phyloP scores from a whole-genome alignment of 306 rosid species.

The Cicer chorassanicum region DNA sequence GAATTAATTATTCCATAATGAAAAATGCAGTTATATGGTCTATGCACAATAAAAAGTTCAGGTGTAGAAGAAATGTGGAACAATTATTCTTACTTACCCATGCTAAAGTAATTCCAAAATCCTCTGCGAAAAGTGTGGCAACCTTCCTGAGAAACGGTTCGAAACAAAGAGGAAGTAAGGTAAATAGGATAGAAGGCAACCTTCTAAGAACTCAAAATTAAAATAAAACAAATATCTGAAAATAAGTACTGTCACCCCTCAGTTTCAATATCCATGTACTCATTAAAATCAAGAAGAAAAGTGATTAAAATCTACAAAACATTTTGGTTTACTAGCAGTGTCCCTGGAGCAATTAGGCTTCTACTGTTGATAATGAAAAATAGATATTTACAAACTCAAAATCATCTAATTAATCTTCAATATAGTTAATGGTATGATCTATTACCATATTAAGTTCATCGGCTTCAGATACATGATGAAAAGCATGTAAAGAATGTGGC shows the following conservation, averaged over 20 bases:
- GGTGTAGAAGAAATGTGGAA: conserved; percentile 29
- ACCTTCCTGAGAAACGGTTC: conserved; percentile 71
- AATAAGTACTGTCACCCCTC: conserved; percentile 2
- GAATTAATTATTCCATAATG: conserved; percentile 2
- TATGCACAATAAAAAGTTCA: conserved; percentile 40
- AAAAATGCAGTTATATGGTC: conserved; percentile 28
- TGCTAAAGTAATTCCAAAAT: conserved; percentile 97
- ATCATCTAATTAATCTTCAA: conserved; percentile 25
- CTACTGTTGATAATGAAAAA: background rate
- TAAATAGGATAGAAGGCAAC: conserved; percentile 23
- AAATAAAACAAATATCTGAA: conserved; percentile 2
- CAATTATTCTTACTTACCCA: conserved; percentile 79
- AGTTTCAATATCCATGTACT: conserved; percentile 8
- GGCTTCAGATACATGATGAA: conserved; percentile 72
- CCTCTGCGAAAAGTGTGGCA: conserved; percentile 92
- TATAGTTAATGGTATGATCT: background rate
- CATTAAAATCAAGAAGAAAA: conserved; percentile 15
- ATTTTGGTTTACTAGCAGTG: conserved; percentile 24
- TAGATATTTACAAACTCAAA: conserved; percentile 8
- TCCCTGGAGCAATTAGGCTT: conserved; percentile 18
- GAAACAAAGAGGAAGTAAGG: conserved; percentile 35
- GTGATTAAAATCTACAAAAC: conserved; percentile 21
- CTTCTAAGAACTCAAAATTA: conserved; percentile 16
- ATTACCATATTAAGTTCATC: conserved; percentile 73
- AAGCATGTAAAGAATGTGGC: conserved; percentile 92